These are phyloP conservation scores for Penicillium bovifimosum DNA, from an alignment of 495 filamentous ascomycete species.

Conservation along the genomic window DNA sequence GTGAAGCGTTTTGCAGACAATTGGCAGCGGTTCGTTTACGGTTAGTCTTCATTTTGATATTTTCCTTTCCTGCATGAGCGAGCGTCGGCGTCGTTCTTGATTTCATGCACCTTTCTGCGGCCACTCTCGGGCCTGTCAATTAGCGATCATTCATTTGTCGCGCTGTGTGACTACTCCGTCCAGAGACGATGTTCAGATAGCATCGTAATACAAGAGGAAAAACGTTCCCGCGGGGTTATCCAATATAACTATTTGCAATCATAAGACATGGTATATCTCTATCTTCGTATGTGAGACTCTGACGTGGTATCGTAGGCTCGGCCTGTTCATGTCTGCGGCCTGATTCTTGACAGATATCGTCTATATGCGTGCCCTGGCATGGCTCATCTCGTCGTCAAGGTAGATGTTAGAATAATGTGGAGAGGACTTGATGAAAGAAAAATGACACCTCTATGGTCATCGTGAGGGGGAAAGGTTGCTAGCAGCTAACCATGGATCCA, in stretches of 20 bases:
- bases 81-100: neutral
- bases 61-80: neutral
- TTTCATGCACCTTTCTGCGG: neutral
- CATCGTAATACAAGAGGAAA: neutral
- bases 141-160: neutral
- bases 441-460: neutral
- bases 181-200: neutral
- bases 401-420: neutral
- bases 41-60: slow-evolving; percentile 19
- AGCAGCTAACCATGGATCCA: slow-evolving; percentile 31
- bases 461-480: neutral
- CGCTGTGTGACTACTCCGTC: neutral
- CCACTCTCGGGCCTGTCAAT: neutral
- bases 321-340: neutral
- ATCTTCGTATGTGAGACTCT: slow-evolving; percentile 19
- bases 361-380: slow-evolving; percentile 16
- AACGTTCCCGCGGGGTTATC: neutral
- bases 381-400: slow-evolving; percentile 25
- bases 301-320: slow-evolving; percentile 23
- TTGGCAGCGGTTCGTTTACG: slow-evolving; percentile 77
- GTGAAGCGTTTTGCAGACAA: slow-evolving; percentile 65
- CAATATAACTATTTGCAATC: slow-evolving; percentile 9
- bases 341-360: neutral
- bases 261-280: slow-evolving; percentile 23
- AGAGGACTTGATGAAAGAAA: neutral